Base-by-base conservation (phyloP, 164 flowering plant species). In the Umbilicus rupestris region DNA sequence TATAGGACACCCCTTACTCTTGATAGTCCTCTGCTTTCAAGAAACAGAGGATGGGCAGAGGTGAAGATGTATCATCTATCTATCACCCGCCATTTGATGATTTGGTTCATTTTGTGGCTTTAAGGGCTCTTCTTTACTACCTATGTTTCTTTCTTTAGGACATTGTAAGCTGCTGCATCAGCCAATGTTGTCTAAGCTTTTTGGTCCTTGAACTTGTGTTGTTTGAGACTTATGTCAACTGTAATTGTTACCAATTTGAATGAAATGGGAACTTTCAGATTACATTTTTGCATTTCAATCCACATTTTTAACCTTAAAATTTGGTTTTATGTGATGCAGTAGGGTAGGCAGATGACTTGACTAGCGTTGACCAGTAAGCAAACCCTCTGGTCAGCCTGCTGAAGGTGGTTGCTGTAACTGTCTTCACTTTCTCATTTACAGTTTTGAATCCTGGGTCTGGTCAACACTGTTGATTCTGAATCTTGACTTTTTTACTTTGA, bases 81-180 rank as follows among this genome's bases (percentile, higher is more conserved):
- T 55, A 55, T 28, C 60, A 55, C 60, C 60, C 60, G 60, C 60
- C 33, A 55, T 55, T 55, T 55, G 60, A 33, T 55, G 19, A 26
- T 29, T 12, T 50, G 57, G 28, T 50, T 20, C 57, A 50, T 20
- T 50, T 50, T 17, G 52, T 47, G 52, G 37, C 37, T 41, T 0
- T 2, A 20, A 49, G 55, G 20, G 55, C 55, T 49, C 55, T 49
- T 49, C 55, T 3, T 49, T n/a, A 47, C 12, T 47, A 47, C 26
- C 11, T 47, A 28, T 55, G 60, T 55, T 29, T 55, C 12, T 12
- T 41, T 3, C 44, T 41, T 41, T 35, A 0, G 29, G 28, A 14
- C 19, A 55, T 28, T 55, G 16, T 28, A 20, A n/a, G 17, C 17
- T n/a, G 33, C 57, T 50, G 20, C 20, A 50, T 20, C 57, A 50